Percentiles rank a stretch among this genome's conserved stretches.
Evolutionary conservation across 345 rosid species (phyloP).

Genomic region (Dovyalis caffra): DNA sequence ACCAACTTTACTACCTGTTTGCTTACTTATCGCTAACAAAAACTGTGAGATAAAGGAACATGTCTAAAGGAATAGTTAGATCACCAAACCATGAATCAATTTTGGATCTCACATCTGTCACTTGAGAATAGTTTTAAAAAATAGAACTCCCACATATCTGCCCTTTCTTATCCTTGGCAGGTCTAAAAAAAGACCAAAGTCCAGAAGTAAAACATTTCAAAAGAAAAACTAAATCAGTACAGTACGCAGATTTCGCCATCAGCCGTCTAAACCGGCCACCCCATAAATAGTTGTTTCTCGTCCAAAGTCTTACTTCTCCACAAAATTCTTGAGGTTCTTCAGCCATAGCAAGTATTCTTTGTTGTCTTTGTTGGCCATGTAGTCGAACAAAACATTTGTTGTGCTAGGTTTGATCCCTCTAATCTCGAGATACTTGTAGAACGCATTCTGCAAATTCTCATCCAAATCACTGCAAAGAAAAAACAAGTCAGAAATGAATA

Average conservation of each 20-base stretch:
- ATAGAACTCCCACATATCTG: neutral
- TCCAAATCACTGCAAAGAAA: slow-evolving; percentile 54
- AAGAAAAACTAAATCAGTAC: neutral
- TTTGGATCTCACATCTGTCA: neutral
- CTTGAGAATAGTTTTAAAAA: neutral
- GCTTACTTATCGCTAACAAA: neutral
- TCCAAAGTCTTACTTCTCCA: slow-evolving; percentile 30
- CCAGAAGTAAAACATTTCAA: neutral
- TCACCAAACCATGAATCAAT: neutral
- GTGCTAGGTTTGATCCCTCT: slow-evolving; percentile 60
- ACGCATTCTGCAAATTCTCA: slow-evolving; percentile 65
- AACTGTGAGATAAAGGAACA: neutral
- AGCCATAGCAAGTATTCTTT: slow-evolving; percentile 62
- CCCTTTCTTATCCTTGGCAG: neutral
- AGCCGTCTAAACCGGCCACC: neutral
- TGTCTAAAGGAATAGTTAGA: neutral
- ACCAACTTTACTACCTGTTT: neutral
- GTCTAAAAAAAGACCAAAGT: neutral
- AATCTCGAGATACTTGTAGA: slow-evolving; percentile 55
- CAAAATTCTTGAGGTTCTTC: slow-evolving; percentile 49
- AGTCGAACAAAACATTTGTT: slow-evolving; percentile 41
- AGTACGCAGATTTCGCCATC: neutral
- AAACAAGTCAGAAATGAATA: neutral
- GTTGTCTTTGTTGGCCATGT: slow-evolving; percentile 54
- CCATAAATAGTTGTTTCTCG: neutral